Conservation (phyloP, 2,329 filamentous ascomycete species). For the Penicillium italicum region DNA sequence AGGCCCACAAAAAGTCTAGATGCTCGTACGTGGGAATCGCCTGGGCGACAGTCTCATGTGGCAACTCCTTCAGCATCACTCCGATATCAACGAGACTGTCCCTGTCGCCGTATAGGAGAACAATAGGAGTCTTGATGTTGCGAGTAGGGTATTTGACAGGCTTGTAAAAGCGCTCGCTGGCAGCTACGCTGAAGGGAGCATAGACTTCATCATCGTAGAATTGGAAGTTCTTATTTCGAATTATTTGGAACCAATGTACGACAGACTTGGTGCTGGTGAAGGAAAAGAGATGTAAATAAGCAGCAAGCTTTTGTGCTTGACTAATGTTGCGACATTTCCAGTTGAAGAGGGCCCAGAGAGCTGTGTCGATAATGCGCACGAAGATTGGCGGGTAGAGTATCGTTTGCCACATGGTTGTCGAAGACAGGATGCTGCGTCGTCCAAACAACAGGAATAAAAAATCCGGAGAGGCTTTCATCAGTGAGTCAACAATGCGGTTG, state of each 20-base stretch:
- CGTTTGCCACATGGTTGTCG: constrained; percentile 95
- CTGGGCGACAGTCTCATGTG: constrained; percentile 76
- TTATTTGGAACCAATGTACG: constrained; percentile 99
- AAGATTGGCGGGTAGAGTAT: constrained; percentile 94
- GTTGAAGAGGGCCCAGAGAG: constrained; percentile 78
- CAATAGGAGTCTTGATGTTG: constrained; percentile 94
- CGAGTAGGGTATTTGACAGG: constrained; percentile 93
- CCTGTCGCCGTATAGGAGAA: constrained; percentile 86
- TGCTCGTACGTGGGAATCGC: constrained; percentile 93
- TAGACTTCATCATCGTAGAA: constrained; percentile 97
- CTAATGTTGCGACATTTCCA: constrained; percentile 86
- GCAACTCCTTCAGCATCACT: constrained; percentile 85
- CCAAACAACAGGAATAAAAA: constrained; percentile 92
- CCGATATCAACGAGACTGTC: constrained; percentile 93
- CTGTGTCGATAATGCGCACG: constrained; percentile 77
- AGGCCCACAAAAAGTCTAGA: constrained; percentile 92
- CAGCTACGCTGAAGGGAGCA: constrained; percentile 66
- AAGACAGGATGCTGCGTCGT: constrained; percentile 82
- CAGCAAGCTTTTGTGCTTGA: constrained; percentile 83
- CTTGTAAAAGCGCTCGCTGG: constrained; percentile 82
- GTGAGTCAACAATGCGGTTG: constrained; percentile 84
- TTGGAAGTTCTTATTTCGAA: constrained; percentile 91
- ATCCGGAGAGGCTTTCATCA: constrained; percentile 89
- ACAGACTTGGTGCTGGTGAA: constrained; percentile 96
- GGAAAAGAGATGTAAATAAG: constrained; percentile 93